Percentiles rank a stretch among this genome's conserved stretches.
Conservation (phyloP, 495 filamentous ascomycete genomes). For the Podospora tetraspora region DNA sequence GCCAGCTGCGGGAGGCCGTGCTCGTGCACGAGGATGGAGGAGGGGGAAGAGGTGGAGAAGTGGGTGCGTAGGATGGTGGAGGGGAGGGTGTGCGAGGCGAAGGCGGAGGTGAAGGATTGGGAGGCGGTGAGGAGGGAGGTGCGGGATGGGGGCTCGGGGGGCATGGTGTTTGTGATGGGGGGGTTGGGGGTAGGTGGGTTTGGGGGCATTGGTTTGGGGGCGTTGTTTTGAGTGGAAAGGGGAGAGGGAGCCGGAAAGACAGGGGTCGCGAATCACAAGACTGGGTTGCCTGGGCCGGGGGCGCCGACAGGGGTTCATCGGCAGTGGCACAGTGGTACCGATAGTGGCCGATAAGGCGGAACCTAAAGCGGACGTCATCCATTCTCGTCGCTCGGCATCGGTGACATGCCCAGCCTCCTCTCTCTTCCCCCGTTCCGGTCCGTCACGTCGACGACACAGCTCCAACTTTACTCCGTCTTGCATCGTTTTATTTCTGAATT, state of each 20-base stretch:
- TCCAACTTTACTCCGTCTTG: neutral
- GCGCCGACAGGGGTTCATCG: neutral
- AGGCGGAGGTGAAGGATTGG: constrained; percentile 42
- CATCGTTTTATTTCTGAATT: neutral
- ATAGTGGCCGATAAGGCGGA: neutral
- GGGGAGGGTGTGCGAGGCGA: constrained; percentile 34
- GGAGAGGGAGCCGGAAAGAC: neutral
- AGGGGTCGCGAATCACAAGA: constrained; percentile 1
- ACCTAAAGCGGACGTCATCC: constrained; percentile 22
- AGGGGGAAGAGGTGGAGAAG: constrained; percentile 39
- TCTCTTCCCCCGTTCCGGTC: neutral
- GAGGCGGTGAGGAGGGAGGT: constrained; percentile 40
- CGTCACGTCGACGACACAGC: neutral
- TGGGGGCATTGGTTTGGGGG: neutral
- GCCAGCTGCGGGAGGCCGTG: constrained; percentile 49
- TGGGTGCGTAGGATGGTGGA: constrained; percentile 37
- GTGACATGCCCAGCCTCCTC: neutral
- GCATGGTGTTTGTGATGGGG: neutral
- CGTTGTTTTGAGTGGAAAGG: neutral
- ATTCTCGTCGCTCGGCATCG: constrained; percentile 1
- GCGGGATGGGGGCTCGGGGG: constrained; percentile 12
- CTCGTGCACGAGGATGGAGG: constrained; percentile 42
- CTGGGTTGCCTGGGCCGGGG: neutral
- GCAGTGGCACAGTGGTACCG: neutral
- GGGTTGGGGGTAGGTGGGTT: neutral